These are phyloP conservation scores for Tylopilus felleus DNA, from an alignment of 768 basidiomycete species.

Conservation along the genomic window DNA sequence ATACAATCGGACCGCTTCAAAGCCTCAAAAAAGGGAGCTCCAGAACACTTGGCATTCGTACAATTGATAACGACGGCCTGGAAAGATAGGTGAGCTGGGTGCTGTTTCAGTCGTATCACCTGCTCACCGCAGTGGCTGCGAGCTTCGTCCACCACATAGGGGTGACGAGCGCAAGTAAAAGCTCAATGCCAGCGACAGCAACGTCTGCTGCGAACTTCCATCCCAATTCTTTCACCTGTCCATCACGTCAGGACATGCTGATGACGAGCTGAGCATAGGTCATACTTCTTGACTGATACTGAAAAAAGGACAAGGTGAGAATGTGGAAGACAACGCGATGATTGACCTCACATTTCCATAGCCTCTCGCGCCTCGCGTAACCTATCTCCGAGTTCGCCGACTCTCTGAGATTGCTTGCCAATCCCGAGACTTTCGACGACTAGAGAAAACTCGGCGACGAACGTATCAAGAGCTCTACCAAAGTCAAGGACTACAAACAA, in stretches of 20 bases:
- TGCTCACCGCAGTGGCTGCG: constrained; percentile 2
- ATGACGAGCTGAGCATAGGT: background rate
- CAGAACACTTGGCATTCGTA: background rate
- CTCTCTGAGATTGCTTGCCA: constrained; percentile 4
- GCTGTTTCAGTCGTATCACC: background rate
- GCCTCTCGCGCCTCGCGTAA: background rate
- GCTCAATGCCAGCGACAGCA: constrained; percentile 9
- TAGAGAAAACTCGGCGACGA: constrained; percentile 12
- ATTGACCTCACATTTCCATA: constrained; percentile 16
- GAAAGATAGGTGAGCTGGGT: background rate
- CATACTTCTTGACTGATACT: constrained; percentile 19
- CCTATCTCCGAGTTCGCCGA: background rate
- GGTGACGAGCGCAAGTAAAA: constrained; percentile 13
- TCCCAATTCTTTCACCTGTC: constrained; percentile 17
- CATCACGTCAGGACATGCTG: background rate
- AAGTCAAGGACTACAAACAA: constrained; percentile 12
- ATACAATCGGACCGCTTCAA: constrained; percentile 4
- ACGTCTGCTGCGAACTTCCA: constrained; percentile 16
- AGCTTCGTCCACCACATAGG: constrained; percentile 12
- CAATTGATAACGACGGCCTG: constrained; percentile 6
- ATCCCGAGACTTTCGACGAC: constrained; percentile 7
- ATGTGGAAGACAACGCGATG: background rate
- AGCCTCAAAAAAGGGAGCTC: constrained; percentile 4
- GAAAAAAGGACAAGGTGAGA: constrained; percentile 1
- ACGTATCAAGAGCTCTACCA: constrained; percentile 13